These are phyloP conservation scores for Hypoxylon sp. DNA, from an alignment of 2,329 filamentous ascomycete species.

Conservation along the genomic window DNA sequence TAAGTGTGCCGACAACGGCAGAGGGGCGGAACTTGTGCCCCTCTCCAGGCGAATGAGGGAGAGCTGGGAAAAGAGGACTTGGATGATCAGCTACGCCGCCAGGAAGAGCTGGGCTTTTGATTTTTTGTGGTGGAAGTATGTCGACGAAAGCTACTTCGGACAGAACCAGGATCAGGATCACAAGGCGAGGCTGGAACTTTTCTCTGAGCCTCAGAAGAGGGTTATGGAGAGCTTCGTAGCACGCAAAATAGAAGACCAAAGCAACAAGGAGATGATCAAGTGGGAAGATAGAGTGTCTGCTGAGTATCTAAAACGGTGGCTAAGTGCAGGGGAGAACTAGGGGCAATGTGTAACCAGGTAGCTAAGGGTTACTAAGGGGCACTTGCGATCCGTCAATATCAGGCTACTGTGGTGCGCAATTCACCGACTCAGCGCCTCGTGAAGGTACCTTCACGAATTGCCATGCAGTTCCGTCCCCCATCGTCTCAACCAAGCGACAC, in stretches of 20 bases:
- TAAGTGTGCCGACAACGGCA: neutral
- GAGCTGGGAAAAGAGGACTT: constrained; percentile 48
- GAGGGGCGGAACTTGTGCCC: neutral
- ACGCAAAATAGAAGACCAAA: neutral
- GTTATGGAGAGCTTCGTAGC: neutral
- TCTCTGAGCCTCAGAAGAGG: constrained; percentile 3
- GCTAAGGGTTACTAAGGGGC: no score
- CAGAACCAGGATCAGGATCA: constrained; percentile 10
- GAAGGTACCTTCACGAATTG: neutral
- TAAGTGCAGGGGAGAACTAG: no score
- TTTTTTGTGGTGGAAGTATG: constrained; percentile 48
- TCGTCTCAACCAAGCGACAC: neutral
- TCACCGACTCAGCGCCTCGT: no score
- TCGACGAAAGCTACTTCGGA: constrained; percentile 49
- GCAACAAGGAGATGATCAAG: neutral
- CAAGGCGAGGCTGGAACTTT: neutral
- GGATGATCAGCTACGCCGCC: constrained; percentile 48
- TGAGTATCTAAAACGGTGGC: no score
- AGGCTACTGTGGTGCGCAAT: no score
- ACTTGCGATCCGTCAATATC: no score
- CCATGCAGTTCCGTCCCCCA: neutral
- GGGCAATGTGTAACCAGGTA: no score
- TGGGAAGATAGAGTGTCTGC: no score
- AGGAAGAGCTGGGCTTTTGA: constrained; percentile 52
- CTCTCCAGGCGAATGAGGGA: constrained; percentile 49